A percentile compares a stretch with the other conserved stretches of the same genome.
These are phyloP conservation scores for Mallotus japonicus DNA, from an alignment of 441 rosid species.

Conservation along the genomic window DNA sequence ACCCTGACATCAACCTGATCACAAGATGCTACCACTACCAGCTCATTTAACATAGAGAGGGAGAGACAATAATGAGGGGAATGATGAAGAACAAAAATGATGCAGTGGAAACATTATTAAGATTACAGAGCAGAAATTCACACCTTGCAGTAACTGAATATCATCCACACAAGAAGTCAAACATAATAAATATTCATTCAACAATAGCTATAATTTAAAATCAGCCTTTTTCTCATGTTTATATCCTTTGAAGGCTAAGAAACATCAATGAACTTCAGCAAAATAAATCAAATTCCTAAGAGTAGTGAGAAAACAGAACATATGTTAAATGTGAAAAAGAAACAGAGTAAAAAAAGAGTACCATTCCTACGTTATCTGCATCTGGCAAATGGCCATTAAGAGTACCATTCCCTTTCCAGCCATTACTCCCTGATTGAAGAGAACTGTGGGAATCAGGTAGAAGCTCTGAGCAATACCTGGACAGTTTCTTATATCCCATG, in stretches of 20 bases:
- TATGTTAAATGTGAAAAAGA: slow-evolving; percentile 8
- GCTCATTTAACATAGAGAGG: not conserved
- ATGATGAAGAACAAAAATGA: not conserved
- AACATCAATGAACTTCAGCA: not conserved
- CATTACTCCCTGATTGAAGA: slow-evolving; percentile 43
- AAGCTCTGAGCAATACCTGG: slow-evolving; percentile 72
- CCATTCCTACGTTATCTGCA: slow-evolving; percentile 80
- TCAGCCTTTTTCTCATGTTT: not conserved
- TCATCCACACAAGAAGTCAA: not conserved
- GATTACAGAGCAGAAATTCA: not conserved
- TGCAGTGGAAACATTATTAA: slow-evolving; percentile 6
- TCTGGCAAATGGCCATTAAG: slow-evolving; percentile 56
- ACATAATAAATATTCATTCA: not conserved
- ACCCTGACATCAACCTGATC: not conserved
- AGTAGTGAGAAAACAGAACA: not conserved
- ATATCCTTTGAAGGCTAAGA: not conserved
- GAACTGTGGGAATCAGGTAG: slow-evolving; percentile 55
- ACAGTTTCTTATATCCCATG: slow-evolving; percentile 67
- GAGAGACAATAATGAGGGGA: not conserved
- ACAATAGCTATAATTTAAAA: not conserved
- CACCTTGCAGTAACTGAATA: not conserved
- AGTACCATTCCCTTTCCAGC: slow-evolving; percentile 54
- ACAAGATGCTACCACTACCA: not conserved
- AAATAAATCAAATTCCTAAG: not conserved
- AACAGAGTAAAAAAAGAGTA: slow-evolving; percentile 27